Base-by-base conservation (phyloP, 257 asterid species). In the Solanum peruvianum region DNA sequence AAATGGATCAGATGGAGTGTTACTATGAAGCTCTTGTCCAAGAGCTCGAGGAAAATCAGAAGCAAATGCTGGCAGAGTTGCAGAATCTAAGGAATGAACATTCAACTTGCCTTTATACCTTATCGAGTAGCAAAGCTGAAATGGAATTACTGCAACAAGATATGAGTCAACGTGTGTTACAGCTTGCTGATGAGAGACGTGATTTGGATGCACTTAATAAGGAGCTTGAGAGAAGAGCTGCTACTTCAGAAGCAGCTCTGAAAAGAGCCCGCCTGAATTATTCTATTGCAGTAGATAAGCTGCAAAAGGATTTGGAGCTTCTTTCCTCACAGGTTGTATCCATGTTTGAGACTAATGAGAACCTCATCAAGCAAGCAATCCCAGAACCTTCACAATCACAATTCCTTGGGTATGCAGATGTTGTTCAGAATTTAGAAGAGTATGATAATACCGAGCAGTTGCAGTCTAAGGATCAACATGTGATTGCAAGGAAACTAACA, bases 31-130 rank as follows among this genome's bases (percentile, higher is more conserved):
- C 98, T 73, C 98, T 97, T 49, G 88, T 96, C 83, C 99, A 93
- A 52, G 99, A 95, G 87, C 96, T 97, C 23, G 99, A 97, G 90
- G 99, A 94, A 91, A 96, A 92, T 92, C 99, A 97, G 94, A 95
- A 96, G 92, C 97, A 92, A 87, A 86, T 94, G 92, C 85, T 95
- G 76, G 96, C 90, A 62, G 99, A 97, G 92, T 87, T 96, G 93
- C 99, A 95, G 92, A 93, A 71, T 90, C 89, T 96, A 87, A 91
- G 92, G 87, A 93, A 91, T 39, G 99, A 96, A 90, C 98, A 96
- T 78, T 89, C 99, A 7, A 92, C 96, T 85, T 97, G 98, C 87
- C 88, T 95, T 66, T 93, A 95, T 88, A 91, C 94, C 14, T 87
- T 93, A 86, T 91, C 99, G 11, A 91, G 93, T 72, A 88, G 88